phyloP scores from a whole-genome alignment of 148 eudicot species.

The Chenopodium quinoa region DNA sequence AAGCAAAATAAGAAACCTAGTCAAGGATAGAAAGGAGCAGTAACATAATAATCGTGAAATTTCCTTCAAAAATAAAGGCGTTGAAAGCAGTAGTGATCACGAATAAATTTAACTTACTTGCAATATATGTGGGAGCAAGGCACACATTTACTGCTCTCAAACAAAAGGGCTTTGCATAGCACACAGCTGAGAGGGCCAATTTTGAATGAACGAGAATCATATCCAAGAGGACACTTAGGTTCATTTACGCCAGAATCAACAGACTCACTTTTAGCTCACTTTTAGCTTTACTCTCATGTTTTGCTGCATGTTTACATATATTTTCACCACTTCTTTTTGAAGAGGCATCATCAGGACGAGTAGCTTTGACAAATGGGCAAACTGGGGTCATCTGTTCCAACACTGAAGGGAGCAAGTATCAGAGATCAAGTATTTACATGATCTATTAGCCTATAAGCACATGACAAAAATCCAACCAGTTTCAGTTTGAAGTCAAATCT shows the following conservation, averaged over 20 bases:
- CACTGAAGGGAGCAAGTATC: slow-evolving; percentile 14
- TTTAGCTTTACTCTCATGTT: slow-evolving; percentile 48
- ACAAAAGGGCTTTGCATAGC: slow-evolving; percentile 90
- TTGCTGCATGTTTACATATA: slow-evolving; percentile 57
- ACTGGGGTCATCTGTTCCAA: slow-evolving; percentile 71
- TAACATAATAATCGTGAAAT: neutral
- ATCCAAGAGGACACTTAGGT: slow-evolving; percentile 92
- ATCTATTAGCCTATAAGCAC: neutral
- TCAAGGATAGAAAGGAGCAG: slow-evolving; percentile 13
- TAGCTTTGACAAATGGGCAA: slow-evolving; percentile 86
- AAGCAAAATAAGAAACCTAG: slow-evolving; percentile 7
- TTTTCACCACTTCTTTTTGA: slow-evolving; percentile 52
- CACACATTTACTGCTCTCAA: slow-evolving; percentile 77
- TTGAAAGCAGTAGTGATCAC: neutral
- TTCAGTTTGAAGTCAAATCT: neutral
- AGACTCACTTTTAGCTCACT: slow-evolving; percentile 50
- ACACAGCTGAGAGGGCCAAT: slow-evolving; percentile 92
- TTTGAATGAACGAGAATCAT: slow-evolving; percentile 86
- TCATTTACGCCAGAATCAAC: slow-evolving; percentile 42
- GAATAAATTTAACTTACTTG: slow-evolving; percentile 58
- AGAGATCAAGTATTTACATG: neutral
- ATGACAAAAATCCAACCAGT: neutral
- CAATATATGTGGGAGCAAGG: slow-evolving; percentile 90
- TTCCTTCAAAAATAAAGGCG: neutral
- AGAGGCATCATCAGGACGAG: slow-evolving; percentile 82